Evolutionary conservation across 768 basidiomycete genomes (phyloP).

Genomic region (Cantharellus anzutake): DNA sequence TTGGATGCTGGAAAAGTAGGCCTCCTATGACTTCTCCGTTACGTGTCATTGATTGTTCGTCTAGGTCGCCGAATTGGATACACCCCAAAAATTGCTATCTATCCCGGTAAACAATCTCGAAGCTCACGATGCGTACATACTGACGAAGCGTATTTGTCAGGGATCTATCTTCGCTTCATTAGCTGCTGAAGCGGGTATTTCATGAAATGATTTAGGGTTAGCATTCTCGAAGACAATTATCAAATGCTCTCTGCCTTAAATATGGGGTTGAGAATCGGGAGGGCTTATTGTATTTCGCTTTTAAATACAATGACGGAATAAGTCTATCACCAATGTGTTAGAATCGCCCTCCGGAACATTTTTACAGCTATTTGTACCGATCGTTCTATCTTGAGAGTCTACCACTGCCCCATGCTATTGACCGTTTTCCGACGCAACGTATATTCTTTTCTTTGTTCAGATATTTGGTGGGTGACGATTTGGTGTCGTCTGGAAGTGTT

Average conservation of each 20-base stretch:
- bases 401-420: no score
- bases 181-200: neutral
- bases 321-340: no score
- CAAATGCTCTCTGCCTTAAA: neutral
- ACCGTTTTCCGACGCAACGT: no score
- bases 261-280: no score
- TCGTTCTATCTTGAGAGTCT: no score
- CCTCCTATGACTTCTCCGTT: neutral
- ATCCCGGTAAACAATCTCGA: constrained; percentile 20
- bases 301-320: no score
- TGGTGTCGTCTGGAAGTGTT: no score
- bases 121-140: neutral
- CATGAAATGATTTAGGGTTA: neutral
- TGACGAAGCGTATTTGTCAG: neutral
- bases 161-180: neutral
- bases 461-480: no score
- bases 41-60: neutral
- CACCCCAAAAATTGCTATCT: constrained; percentile 43
- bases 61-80: constrained; percentile 62
- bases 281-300: no score
- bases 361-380: no score
- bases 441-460: no score
- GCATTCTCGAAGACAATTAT: neutral
- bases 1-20: constrained; percentile 57
- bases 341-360: no score